These are phyloP conservation scores for Lophiostoma macrostomum DNA, from an alignment of 495 filamentous ascomycete genomes.

Conservation along the genomic window DNA sequence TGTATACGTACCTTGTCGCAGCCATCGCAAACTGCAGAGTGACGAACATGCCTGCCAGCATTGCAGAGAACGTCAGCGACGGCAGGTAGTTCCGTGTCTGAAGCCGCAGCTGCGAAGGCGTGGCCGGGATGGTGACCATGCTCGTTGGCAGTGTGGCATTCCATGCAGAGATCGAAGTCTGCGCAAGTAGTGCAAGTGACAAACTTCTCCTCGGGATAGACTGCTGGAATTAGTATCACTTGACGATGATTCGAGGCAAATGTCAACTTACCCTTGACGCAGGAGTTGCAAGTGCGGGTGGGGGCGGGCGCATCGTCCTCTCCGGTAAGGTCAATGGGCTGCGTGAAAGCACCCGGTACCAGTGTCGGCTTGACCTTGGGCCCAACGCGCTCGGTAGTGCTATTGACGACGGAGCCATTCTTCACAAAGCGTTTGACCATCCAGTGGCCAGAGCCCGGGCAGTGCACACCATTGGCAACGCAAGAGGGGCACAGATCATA, in stretches of 20 bases:
- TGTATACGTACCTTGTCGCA: constrained; percentile 68
- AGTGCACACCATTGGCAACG: constrained; percentile 69
- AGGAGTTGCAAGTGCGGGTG: constrained; percentile 88
- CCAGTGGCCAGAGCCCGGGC: constrained; percentile 78
- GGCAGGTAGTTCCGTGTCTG: constrained; percentile 53
- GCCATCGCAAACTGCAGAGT: constrained; percentile 90
- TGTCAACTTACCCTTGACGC: constrained; percentile 65
- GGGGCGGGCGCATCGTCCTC: too few relatives aligned
- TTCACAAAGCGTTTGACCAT: constrained; percentile 85
- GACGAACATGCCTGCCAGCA: constrained; percentile 76
- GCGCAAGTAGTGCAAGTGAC: constrained; percentile 82
- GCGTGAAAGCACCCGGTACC: constrained; percentile 46
- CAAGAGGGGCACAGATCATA: constrained; percentile 89
- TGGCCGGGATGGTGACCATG: constrained; percentile 95
- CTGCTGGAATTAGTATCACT: constrained; percentile 41
- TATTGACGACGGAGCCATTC: constrained; percentile 74
- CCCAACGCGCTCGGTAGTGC: constrained; percentile 73
- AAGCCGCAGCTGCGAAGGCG: constrained; percentile 64
- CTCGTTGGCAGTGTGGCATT: constrained; percentile 68
- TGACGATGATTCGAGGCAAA: constrained; percentile 19
- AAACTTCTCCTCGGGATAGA: constrained; percentile 71
- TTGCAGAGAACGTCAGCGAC: constrained; percentile 61
- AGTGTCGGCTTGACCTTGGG: constrained; percentile 51
- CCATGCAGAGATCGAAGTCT: constrained; percentile 87
- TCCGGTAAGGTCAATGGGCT: constrained; percentile 34